Percentiles rank a stretch among this genome's conserved stretches.
phyloP scores from a whole-genome alignment of 2,329 filamentous ascomycete species.

The Phyllosticta paracitricarpa region DNA sequence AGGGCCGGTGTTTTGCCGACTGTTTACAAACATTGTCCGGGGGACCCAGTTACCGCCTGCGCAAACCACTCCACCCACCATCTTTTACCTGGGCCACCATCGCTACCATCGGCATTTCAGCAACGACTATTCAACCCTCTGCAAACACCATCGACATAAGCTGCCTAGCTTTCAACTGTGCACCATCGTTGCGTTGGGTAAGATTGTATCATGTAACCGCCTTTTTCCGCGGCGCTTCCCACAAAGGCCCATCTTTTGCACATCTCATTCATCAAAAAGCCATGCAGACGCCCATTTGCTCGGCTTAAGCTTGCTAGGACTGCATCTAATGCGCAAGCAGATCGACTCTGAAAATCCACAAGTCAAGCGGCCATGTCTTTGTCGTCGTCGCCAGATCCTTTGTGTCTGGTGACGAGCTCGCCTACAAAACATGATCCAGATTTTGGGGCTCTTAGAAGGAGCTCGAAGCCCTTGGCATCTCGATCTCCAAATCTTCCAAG shows the following conservation, averaged over 20 bases:
- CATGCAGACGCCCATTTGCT: background rate
- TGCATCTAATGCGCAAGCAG: background rate
- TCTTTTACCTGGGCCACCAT: background rate
- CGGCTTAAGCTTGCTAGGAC: background rate
- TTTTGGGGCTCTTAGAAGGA: background rate
- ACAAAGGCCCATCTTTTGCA: background rate
- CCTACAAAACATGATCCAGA: background rate
- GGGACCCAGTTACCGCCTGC: background rate
- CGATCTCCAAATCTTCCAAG: conserved; percentile 1
- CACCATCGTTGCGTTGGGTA: background rate
- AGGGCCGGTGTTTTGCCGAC: background rate
- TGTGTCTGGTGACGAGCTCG: conserved; percentile 15
- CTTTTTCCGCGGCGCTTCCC: background rate
- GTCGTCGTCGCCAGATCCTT: conserved; percentile 27
- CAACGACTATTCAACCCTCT: background rate
- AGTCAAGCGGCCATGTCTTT: background rate
- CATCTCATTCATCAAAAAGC: background rate
- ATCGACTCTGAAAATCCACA: no score
- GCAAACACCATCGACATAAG: background rate
- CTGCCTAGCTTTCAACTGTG: background rate
- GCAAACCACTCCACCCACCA: background rate
- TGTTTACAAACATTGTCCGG: background rate
- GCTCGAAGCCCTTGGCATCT: conserved; percentile 3
- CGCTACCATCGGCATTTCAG: background rate
- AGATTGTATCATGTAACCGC: background rate